Conservation (phyloP, 371 early-diverging fungal genomes). For the Lichtheimia ornata region DNA sequence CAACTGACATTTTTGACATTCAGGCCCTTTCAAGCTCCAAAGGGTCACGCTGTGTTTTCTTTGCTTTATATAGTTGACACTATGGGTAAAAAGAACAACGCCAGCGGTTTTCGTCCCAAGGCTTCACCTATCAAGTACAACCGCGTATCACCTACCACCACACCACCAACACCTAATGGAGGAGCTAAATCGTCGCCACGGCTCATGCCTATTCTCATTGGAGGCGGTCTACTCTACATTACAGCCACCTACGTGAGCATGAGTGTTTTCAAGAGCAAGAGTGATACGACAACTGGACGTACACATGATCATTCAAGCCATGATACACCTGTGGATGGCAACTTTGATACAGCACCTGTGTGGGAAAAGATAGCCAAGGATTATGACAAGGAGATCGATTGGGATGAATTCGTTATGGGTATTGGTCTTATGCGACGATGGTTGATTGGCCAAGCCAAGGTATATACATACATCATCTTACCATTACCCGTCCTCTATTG, state of each 20-base stretch:
- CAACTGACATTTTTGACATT: no score
- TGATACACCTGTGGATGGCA: slow-evolving; percentile 7
- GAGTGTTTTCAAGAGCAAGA: slow-evolving; percentile 48
- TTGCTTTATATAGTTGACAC: not conserved
- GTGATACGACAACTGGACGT: slow-evolving; percentile 17
- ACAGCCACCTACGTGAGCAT: slow-evolving; percentile 50
- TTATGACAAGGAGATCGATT: slow-evolving; percentile 65
- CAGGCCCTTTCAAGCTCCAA: no score
- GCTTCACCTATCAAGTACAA: slow-evolving; percentile 8
- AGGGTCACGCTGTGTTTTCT: not conserved
- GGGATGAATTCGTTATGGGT: slow-evolving; percentile 73
- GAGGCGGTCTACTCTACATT: slow-evolving; percentile 46
- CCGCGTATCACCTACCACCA: not conserved
- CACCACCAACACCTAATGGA: slow-evolving; percentile 2
- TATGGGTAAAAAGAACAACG: slow-evolving; percentile 13
- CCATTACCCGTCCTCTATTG: not conserved
- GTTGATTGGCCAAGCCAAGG: slow-evolving; percentile 54
- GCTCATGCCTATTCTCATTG: slow-evolving; percentile 41
- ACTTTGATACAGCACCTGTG: slow-evolving; percentile 44
- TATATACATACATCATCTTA: slow-evolving; percentile 8
- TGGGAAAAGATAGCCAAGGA: slow-evolving; percentile 53
- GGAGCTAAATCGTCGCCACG: slow-evolving; percentile 18
- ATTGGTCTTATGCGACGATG: slow-evolving; percentile 55
- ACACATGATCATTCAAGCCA: slow-evolving; percentile 15
- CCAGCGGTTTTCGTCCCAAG: slow-evolving; percentile 7